phyloP scores from a whole-genome alignment of 108 stramenopile species.

The Cyclotella atomus region DNA sequence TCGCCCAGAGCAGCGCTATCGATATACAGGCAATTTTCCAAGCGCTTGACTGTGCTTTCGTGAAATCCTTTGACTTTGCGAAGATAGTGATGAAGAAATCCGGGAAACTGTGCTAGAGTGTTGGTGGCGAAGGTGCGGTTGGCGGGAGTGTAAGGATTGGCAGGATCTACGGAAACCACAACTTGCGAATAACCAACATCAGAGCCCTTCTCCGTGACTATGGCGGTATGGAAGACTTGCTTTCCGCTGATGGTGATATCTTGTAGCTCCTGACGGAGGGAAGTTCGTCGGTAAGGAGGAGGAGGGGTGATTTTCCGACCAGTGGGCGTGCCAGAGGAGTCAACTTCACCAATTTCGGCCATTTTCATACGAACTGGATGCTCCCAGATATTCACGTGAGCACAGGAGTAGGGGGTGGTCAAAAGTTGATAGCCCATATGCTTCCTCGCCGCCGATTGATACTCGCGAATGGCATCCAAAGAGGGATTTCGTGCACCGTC shows the following conservation, averaged over 20 bases:
- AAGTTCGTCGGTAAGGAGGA: background rate
- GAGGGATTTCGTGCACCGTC: no score
- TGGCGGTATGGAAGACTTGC: background rate
- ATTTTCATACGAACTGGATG: background rate
- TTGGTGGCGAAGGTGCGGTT: background rate
- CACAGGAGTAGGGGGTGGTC: background rate
- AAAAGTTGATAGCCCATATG: background rate
- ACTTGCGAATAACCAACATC: background rate
- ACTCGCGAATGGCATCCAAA: background rate
- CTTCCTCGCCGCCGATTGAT: background rate
- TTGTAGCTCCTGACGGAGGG: background rate
- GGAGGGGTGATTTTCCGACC: background rate
- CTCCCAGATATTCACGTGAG: background rate
- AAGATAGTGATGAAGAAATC: background rate
- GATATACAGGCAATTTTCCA: no score
- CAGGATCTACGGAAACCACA: background rate
- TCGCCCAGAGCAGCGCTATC: background rate
- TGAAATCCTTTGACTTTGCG: background rate
- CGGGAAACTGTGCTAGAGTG: background rate
- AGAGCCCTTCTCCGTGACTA: background rate
- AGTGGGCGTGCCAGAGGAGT: background rate
- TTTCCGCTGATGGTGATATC: no score
- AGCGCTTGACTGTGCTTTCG: background rate
- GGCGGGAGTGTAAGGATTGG: background rate
- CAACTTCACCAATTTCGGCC: background rate